These are phyloP conservation scores for Raffaelea deltoideospora DNA, from an alignment of 2,329 filamentous ascomycete genomes.

Conservation along the genomic window DNA sequence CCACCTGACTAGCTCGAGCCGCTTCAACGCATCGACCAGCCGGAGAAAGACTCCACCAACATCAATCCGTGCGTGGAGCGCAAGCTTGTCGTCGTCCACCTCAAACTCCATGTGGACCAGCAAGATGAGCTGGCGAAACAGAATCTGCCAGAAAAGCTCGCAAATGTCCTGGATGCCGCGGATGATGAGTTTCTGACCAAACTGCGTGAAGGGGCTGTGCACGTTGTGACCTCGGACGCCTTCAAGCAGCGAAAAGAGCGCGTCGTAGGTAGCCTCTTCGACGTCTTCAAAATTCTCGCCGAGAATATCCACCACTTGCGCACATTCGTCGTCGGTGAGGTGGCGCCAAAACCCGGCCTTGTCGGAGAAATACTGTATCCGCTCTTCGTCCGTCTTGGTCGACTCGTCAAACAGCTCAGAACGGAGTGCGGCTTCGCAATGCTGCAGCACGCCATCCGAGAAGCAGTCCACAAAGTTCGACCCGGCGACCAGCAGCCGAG, in stretches of 20 bases:
- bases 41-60: constrained; percentile 56
- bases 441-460: constrained; percentile 51
- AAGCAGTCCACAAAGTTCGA: constrained; percentile 56
- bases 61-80: constrained; percentile 42
- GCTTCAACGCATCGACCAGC: constrained; percentile 54
- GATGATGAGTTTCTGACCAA: constrained; percentile 61
- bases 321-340: constrained; percentile 68
- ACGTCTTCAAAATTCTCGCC: constrained; percentile 49
- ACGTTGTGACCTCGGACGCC: constrained; percentile 26
- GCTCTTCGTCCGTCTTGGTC: constrained; percentile 52
- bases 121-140: constrained; percentile 71
- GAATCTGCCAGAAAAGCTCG: constrained; percentile 53
- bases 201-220: constrained; percentile 48
- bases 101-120: constrained; percentile 78
- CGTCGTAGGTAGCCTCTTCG: constrained; percentile 36
- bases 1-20: constrained; percentile 61
- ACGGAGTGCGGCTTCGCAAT: constrained; percentile 51
- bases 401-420: constrained; percentile 63
- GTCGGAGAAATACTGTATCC: constrained; percentile 66
- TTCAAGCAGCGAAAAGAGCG: constrained; percentile 33
- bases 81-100: constrained; percentile 57
- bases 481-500: constrained; percentile 54
- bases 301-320: constrained; percentile 52
- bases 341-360: constrained; percentile 63
- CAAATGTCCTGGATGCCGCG: constrained; percentile 68